A percentile compares a stretch with the other conserved stretches of the same genome.
Conservation (phyloP, 2,329 filamentous ascomycete genomes). For the Apiospora sp. region DNA sequence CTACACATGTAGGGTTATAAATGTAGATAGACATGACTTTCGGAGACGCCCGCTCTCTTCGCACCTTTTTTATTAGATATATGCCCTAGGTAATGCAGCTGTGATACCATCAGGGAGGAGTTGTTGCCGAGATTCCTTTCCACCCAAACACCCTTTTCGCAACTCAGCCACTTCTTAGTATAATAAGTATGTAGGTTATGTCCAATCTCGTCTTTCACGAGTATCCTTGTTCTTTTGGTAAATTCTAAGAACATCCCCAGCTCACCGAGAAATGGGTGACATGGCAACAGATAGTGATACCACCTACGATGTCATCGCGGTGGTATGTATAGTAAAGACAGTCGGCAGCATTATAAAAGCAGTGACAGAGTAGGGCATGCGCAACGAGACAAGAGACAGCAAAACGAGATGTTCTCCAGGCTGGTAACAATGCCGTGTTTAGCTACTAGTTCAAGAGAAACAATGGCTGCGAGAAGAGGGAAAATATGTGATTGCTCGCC, state of each 20-base stretch:
- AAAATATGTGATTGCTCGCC: neutral
- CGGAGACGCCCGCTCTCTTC: constrained; percentile 1
- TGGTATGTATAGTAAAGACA: neutral
- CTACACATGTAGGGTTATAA: neutral
- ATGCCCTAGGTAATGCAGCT: neutral
- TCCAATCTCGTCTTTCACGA: neutral
- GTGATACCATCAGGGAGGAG: neutral
- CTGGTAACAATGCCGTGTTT: neutral
- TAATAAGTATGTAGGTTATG: neutral
- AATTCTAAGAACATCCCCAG: neutral
- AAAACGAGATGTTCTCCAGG: neutral
- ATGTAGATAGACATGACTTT: neutral
- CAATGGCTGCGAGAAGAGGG: neutral
- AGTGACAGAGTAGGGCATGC: neutral
- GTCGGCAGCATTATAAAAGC: neutral
- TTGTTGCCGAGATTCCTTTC: neutral
- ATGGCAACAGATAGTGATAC: neutral
- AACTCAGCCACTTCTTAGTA: neutral
- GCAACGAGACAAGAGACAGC: neutral
- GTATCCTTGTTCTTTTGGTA: neutral
- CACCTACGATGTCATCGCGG: neutral
- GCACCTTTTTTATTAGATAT: constrained; percentile 9
- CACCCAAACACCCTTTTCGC: neutral
- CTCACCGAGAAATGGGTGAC: neutral
- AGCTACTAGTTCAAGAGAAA: constrained; percentile 1